Conservation (phyloP, 257 asterid genomes). For the Thymus mandschuricus region DNA sequence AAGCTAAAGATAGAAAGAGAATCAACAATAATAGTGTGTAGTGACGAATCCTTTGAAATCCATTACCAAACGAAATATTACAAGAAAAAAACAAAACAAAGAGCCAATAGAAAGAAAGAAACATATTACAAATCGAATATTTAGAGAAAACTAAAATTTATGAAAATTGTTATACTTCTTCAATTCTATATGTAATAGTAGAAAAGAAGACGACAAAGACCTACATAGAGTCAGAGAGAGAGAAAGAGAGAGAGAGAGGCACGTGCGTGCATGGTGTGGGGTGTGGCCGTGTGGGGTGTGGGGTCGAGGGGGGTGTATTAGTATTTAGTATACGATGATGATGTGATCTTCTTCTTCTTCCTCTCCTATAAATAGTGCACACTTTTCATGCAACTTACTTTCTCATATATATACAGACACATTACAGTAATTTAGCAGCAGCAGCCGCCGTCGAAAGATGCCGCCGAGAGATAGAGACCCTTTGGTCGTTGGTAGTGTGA, state of each 20-base stretch:
- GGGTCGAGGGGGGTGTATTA: not conserved
- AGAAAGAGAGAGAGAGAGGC: no score
- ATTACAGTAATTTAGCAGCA: not conserved
- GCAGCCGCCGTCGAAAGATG: not conserved
- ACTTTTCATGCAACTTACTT: conserved; percentile 6
- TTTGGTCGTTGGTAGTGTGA: conserved; percentile 60
- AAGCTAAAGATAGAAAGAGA: no score
- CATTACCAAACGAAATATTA: no score
- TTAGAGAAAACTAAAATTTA: no score
- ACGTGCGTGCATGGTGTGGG: not conserved
- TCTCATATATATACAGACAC: not conserved
- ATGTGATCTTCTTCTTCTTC: no score
- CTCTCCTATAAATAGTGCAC: conserved; percentile 18
- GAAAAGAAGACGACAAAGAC: not conserved
- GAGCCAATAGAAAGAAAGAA: not conserved
- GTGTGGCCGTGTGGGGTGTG: no score
- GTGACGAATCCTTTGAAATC: no score
- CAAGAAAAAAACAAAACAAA: no score
- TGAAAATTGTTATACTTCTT: no score
- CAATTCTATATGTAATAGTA: no score
- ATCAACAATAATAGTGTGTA: no score
- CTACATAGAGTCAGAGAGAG: not conserved
- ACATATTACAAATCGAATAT: no score
- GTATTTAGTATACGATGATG: not conserved
- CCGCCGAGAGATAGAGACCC: conserved; percentile 71